Evolutionary conservation across 2,329 filamentous ascomycete species (phyloP).

Genomic region (Epichloe bromicola): DNA sequence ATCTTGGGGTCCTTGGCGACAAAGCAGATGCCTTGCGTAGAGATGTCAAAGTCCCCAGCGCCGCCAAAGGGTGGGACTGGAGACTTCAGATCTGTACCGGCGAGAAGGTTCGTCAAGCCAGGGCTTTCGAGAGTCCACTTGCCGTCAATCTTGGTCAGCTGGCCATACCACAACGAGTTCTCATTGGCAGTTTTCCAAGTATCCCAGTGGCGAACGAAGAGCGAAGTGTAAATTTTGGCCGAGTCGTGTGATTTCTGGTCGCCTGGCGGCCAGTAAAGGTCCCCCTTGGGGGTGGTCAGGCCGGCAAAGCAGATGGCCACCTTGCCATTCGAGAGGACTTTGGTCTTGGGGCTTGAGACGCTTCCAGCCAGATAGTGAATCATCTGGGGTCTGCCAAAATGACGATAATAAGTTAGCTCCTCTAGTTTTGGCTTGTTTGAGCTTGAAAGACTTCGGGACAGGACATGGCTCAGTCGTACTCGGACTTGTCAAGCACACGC

Average conservation of each 20-base stretch:
- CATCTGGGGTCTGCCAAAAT: conserved; percentile 24
- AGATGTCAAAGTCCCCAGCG: conserved; percentile 66
- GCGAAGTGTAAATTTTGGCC: conserved; percentile 57
- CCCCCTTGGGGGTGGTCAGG: conserved; percentile 53
- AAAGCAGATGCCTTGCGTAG: conserved; percentile 52
- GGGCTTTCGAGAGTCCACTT: conserved; percentile 29
- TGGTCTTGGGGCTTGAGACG: conserved; percentile 47
- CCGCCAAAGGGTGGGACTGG: conserved; percentile 72
- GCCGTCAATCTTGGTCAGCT: conserved; percentile 33
- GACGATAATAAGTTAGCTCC: not conserved
- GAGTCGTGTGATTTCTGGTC: conserved; percentile 47
- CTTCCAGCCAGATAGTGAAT: conserved; percentile 36
- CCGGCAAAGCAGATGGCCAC: conserved; percentile 48
- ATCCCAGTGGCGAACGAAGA: conserved; percentile 79
- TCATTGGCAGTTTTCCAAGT: conserved; percentile 56
- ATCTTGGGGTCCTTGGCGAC: conserved; percentile 62
- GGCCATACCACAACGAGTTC: conserved; percentile 61
- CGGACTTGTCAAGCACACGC: conserved; percentile 19
- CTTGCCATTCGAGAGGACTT: conserved; percentile 33
- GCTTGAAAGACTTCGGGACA: not conserved
- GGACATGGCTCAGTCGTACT: conserved; percentile 16
- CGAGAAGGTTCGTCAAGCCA: conserved; percentile 50
- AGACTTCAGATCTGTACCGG: conserved; percentile 44
- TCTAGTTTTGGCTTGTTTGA: not conserved
- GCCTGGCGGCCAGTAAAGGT: conserved; percentile 52